Percentiles rank a stretch among this genome's conserved stretches.
phyloP scores from a whole-genome alignment of 2,329 filamentous ascomycete species.

The Botrytis squamosa region DNA sequence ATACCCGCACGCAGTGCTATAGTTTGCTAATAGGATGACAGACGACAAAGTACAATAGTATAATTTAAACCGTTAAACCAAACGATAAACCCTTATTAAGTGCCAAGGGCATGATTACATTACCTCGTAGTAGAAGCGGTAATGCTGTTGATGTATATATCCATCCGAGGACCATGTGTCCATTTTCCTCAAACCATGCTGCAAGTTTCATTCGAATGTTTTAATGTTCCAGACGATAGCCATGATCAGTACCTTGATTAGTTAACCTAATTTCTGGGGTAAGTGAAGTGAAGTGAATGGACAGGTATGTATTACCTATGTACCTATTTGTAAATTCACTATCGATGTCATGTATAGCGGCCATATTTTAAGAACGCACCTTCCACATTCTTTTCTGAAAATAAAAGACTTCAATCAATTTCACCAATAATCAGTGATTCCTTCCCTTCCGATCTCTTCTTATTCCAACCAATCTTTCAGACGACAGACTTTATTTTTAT shows the following conservation, averaged over 20 bases:
- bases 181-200: background rate
- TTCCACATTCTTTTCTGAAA: background rate
- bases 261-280: background rate
- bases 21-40: slow-evolving; percentile 27
- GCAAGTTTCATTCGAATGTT: background rate
- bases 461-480: background rate
- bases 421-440: background rate
- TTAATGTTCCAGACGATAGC: background rate
- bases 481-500: background rate
- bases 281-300: background rate
- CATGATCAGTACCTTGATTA: background rate
- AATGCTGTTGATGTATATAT: background rate
- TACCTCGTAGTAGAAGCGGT: background rate
- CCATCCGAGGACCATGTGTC: background rate
- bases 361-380: background rate
- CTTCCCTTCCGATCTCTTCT: background rate
- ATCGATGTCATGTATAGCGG: background rate
- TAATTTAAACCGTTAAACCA: slow-evolving; percentile 1
- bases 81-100: background rate
- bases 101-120: background rate
- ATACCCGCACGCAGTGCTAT: slow-evolving; percentile 26
- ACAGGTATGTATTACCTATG: background rate
- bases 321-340: background rate
- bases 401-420: background rate
- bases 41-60: background rate